A percentile compares a stretch with the other conserved stretches of the same genome.
Conservation (phyloP, 2,329 filamentous ascomycete species). For the Cucurbitaria berberidis region DNA sequence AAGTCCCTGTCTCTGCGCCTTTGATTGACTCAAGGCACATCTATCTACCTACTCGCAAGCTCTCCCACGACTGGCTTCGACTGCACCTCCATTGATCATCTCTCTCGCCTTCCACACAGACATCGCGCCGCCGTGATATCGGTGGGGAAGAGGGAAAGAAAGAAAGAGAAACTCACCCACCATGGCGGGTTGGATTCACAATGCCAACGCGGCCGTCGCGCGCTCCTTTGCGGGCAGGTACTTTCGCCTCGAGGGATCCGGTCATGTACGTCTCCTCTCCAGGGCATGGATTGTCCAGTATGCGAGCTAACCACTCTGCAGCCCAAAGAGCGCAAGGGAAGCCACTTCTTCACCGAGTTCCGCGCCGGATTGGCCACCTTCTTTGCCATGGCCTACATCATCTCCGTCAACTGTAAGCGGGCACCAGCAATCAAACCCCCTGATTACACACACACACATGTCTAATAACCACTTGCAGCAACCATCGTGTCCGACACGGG, state of each 20-base stretch:
- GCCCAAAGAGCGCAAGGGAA: slow-evolving; percentile 70
- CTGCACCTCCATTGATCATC: slow-evolving; percentile 2
- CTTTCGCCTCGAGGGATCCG: slow-evolving; percentile 81
- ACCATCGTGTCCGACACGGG: slow-evolving; percentile 74
- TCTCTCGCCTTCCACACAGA: too few species aligned
- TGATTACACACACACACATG: too few species aligned
- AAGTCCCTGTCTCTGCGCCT: background rate
- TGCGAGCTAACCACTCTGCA: slow-evolving; percentile 10
- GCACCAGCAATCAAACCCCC: slow-evolving; percentile 38
- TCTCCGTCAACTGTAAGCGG: slow-evolving; percentile 62
- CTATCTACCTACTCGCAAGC: background rate
- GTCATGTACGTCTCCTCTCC: slow-evolving; percentile 68
- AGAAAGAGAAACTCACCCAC: too few species aligned
- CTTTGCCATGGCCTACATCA: slow-evolving; percentile 63
- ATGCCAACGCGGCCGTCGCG: slow-evolving; percentile 43
- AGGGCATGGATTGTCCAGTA: background rate
- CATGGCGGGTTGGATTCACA: slow-evolving; percentile 44
- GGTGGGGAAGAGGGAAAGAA: too few species aligned
- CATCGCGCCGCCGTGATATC: too few species aligned
- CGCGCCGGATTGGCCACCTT: slow-evolving; percentile 79
- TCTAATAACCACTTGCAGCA: slow-evolving; percentile 24
- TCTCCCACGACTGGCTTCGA: background rate
- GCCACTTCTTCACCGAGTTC: slow-evolving; percentile 82
- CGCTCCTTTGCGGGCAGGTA: slow-evolving; percentile 46
- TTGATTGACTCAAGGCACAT: too few species aligned